Evolutionary conservation across 2,329 filamentous ascomycete genomes (phyloP).

Genomic region (Colletotrichum sp.): DNA sequence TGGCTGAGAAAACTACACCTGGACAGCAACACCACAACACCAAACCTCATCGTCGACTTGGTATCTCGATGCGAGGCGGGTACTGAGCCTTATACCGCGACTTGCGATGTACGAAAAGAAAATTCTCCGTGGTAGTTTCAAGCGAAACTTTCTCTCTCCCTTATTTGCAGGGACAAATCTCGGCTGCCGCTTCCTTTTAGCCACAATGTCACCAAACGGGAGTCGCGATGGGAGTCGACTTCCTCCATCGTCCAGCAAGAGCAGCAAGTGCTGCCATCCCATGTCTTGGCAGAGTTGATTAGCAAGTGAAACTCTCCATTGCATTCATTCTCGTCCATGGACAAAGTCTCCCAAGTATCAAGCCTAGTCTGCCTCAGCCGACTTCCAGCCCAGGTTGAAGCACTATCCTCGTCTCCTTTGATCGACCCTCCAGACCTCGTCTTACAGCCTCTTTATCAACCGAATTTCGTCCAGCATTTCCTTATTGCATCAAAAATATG

Average conservation of each 20-base stretch:
- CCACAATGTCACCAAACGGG: neutral
- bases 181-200: neutral
- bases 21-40: too few species aligned
- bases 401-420: neutral
- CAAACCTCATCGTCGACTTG: neutral
- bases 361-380: neutral
- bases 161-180: neutral
- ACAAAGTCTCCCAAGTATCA: neutral
- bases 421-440: neutral
- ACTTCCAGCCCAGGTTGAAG: neutral
- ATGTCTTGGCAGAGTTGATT: neutral
- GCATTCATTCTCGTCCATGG: neutral
- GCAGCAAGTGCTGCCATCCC: neutral
- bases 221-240: neutral
- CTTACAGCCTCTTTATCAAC: neutral
- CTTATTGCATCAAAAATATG: neutral
- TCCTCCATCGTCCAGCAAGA: rapidly evolving
- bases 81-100: too few species aligned
- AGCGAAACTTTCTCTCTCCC: neutral
- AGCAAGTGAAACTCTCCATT: neutral
- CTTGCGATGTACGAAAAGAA: too few species aligned
- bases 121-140: neutral
- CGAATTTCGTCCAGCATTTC: neutral
- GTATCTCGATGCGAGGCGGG: rapidly evolving
- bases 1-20: neutral